phyloP scores from a whole-genome alignment of 257 asterid species.

The Jaltomata sinuosa region DNA sequence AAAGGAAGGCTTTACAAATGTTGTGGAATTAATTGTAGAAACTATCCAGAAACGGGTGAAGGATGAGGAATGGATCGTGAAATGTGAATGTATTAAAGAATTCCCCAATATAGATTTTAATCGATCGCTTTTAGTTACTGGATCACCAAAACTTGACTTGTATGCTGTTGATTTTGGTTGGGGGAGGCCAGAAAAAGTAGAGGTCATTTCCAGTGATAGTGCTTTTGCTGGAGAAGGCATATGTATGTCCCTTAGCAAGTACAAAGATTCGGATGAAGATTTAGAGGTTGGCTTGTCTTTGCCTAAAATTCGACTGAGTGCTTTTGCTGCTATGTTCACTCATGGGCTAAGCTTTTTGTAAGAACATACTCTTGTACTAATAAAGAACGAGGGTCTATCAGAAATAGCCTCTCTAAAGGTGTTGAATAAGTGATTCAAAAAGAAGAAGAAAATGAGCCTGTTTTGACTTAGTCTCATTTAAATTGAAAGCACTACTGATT shows the following conservation, averaged over 20 bases:
- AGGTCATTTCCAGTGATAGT: conserved; percentile 23
- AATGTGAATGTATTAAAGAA: background rate
- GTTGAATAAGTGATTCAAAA: too few relatives aligned
- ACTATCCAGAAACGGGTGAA: too few relatives aligned
- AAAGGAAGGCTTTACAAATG: background rate
- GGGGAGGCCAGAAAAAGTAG: background rate
- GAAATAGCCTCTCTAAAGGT: too few relatives aligned
- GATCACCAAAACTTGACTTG: background rate
- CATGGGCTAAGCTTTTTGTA: conserved; percentile 3
- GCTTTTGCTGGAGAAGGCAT: background rate
- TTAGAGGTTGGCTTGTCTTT: conserved; percentile 30
- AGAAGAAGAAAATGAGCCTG: too few relatives aligned
- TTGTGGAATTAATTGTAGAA: too few relatives aligned
- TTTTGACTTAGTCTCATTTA: too few relatives aligned
- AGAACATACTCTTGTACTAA: background rate
- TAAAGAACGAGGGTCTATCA: too few relatives aligned
- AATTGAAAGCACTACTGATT: too few relatives aligned
- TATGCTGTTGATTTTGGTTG: background rate
- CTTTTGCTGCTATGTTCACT: conserved; percentile 17
- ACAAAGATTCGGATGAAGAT: conserved; percentile 16
- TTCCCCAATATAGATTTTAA: too few relatives aligned
- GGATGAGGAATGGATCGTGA: background rate
- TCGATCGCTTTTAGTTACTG: background rate
- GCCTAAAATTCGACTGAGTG: conserved; percentile 10
- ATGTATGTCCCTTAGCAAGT: conserved; percentile 24